Conservation (phyloP, 192 early-diverging fungal genomes). For the Obelidium mucronatum region DNA sequence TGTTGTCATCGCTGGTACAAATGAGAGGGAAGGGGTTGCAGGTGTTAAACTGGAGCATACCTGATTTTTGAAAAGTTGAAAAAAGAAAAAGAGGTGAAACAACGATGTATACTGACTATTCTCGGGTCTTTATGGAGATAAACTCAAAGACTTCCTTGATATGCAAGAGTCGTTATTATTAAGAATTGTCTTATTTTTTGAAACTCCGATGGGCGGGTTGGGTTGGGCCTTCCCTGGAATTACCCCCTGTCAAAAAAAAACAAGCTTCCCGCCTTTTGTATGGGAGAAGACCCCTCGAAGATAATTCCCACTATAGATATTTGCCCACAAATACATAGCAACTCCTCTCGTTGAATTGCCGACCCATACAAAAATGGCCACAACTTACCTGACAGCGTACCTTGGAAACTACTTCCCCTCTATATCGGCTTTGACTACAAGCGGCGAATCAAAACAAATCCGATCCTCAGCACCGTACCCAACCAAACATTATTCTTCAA, state of each 20-base stretch:
- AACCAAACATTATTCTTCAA: neutral
- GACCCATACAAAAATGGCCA: constrained; percentile 6
- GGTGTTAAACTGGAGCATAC: neutral
- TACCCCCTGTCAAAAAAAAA: neutral
- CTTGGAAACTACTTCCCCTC: constrained; percentile 31
- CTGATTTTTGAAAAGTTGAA: neutral
- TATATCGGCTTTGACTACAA: constrained; percentile 1
- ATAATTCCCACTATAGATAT: too few relatives aligned
- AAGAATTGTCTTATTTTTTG: neutral
- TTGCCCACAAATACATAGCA: neutral
- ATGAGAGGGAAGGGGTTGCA: neutral
- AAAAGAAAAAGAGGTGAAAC: neutral
- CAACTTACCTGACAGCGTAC: constrained; percentile 24
- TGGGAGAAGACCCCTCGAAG: neutral
- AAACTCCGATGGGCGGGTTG: too few relatives aligned
- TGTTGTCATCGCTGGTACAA: neutral
- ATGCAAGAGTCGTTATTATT: neutral
- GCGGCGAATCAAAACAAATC: neutral
- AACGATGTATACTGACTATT: neutral
- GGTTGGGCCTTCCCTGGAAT: neutral
- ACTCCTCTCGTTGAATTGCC: neutral
- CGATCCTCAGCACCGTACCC: neutral
- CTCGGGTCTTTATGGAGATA: neutral
- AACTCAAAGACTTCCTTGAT: neutral
- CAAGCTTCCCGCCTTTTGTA: neutral